phyloP scores from a whole-genome alignment of 2,329 filamentous ascomycete species.

The Furcasterigmium furcatum region DNA sequence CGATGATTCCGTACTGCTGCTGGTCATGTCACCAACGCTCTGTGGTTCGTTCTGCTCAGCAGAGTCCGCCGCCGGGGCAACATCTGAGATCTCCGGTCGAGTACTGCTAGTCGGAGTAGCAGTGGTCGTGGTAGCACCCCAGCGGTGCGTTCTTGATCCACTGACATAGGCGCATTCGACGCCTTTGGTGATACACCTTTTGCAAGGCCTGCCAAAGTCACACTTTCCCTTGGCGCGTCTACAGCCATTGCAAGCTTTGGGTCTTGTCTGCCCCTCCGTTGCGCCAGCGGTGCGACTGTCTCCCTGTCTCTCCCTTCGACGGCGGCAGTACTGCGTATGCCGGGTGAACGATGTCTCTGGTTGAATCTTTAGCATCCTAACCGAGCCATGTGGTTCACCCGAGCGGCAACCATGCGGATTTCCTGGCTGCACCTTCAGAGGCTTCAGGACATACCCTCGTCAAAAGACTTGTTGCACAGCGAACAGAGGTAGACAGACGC shows the following conservation, averaged over 20 bases:
- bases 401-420: no score
- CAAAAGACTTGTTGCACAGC: no score
- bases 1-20: no score
- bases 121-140: background rate
- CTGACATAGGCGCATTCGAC: background rate
- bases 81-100: background rate
- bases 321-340: constrained; percentile 5
- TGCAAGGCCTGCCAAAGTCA: constrained; percentile 1
- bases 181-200: background rate
- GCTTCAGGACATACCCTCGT: no score
- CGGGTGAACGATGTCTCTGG: constrained; percentile 3
- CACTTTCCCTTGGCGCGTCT: constrained; percentile 2
- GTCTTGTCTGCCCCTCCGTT: background rate
- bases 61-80: no score
- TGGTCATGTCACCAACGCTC: no score
- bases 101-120: no score
- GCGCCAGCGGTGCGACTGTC: no score
- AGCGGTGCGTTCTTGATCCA: background rate
- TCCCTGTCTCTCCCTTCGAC: background rate
- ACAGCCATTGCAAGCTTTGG: constrained; percentile 1
- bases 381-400: no score
- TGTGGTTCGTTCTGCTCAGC: no score
- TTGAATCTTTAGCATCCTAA: constrained; percentile 3
- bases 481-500: no score
- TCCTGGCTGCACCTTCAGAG: no score